These are phyloP conservation scores for Apodospora peruviana DNA, from an alignment of 495 filamentous ascomycete species.

Conservation along the genomic window DNA sequence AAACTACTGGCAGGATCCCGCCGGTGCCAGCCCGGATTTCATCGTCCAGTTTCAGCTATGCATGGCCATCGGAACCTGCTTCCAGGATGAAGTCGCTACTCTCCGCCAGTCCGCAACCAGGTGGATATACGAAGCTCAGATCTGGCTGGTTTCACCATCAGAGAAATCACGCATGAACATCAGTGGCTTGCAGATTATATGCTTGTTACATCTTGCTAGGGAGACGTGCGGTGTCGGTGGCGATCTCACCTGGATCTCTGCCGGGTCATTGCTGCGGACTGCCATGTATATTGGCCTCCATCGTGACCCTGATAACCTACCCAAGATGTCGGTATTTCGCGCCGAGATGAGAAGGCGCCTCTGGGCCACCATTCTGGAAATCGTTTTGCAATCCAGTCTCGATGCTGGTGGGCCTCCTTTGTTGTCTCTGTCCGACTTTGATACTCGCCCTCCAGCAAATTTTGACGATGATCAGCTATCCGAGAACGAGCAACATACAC, in stretches of 20 bases:
- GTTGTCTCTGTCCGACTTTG: slow-evolving; percentile 50
- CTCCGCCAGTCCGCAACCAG: slow-evolving; percentile 47
- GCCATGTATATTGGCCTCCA: slow-evolving; percentile 60
- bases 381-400: slow-evolving; percentile 54
- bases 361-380: slow-evolving; percentile 62
- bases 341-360: slow-evolving; percentile 64
- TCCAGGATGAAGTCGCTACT: slow-evolving; percentile 45
- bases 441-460: slow-evolving; percentile 50
- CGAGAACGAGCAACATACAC: slow-evolving; percentile 16
- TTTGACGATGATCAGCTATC: slow-evolving; percentile 41
- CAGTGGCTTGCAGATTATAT: slow-evolving; percentile 50
- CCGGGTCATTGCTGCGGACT: slow-evolving; percentile 50
- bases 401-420: slow-evolving; percentile 56
- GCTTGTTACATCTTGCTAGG: slow-evolving; percentile 54
- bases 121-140: slow-evolving; percentile 60
- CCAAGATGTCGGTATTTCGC: slow-evolving; percentile 38
- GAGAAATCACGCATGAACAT: slow-evolving; percentile 52
- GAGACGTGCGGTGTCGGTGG: slow-evolving; percentile 50
- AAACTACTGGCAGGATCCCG: slow-evolving; percentile 33
- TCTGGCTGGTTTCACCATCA: slow-evolving; percentile 52
- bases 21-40: slow-evolving; percentile 32
- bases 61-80: slow-evolving; percentile 55
- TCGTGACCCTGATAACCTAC: slow-evolving; percentile 44
- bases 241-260: slow-evolving; percentile 55
- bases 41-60: slow-evolving; percentile 57